Conservation (phyloP, 148 eudicot genomes). For the Silene uniflora region DNA sequence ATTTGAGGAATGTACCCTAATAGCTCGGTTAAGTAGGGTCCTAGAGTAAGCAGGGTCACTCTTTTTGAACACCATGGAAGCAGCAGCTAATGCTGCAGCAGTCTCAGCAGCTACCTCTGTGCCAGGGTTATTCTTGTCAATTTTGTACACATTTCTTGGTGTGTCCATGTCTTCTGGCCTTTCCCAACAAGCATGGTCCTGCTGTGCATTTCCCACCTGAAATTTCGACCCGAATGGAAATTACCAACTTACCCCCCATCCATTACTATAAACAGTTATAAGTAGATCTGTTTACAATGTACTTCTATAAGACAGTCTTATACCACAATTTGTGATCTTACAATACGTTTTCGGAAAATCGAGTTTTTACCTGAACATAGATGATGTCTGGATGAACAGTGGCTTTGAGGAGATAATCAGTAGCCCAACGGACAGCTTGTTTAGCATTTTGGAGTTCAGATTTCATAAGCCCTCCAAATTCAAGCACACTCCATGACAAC, state of each 20-base stretch:
- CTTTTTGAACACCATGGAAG: conserved; percentile 81
- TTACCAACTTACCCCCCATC: neutral
- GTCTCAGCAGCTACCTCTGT: conserved; percentile 98
- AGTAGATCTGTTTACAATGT: no score
- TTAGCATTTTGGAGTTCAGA: conserved; percentile 67
- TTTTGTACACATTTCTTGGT: conserved; percentile 72
- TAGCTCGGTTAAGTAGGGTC: conserved; percentile 61
- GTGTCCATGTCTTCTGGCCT: conserved; percentile 99
- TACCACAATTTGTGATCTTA: no score
- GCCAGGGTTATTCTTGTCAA: conserved; percentile 79
- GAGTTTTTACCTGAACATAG: conserved; percentile 61
- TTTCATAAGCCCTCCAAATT: conserved; percentile 90
- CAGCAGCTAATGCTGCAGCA: conserved; percentile 96
- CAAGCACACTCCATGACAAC: conserved; percentile 96
- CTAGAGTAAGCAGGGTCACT: conserved; percentile 67
- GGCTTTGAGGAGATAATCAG: conserved; percentile 96
- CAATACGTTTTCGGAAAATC: no score
- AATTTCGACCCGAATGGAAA: neutral
- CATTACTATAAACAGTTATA: no score
- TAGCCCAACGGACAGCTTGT: conserved; percentile 83
- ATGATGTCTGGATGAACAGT: conserved; percentile 80
- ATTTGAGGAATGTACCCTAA: conserved; percentile 39
- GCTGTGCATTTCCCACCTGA: conserved; percentile 83
- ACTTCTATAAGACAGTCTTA: no score
- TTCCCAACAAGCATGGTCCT: conserved; percentile 97